phyloP scores from a whole-genome alignment of 805 yeast species.

The Metschnikowia koreensis region DNA sequence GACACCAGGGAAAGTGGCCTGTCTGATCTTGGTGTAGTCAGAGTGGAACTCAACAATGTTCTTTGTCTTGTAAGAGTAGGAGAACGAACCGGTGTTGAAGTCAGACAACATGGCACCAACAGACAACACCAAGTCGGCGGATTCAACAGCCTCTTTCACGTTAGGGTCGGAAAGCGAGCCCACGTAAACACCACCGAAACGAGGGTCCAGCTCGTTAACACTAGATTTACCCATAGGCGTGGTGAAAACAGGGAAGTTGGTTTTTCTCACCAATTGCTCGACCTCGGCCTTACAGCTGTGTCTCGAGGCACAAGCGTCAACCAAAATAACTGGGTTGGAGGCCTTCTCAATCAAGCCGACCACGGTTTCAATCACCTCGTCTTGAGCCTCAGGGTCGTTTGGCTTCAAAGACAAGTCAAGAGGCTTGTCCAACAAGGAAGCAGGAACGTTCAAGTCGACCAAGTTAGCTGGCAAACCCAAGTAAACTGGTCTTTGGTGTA shows the following conservation, averaged over 20 bases:
- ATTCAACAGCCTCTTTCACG: constrained; percentile 69
- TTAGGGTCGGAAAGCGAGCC: constrained; percentile 77
- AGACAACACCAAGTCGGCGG: constrained; percentile 71
- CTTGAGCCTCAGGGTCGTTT: constrained; percentile 61
- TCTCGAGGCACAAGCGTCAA: constrained; percentile 85
- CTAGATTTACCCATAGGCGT: constrained; percentile 91
- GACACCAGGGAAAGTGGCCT: constrained; percentile 69
- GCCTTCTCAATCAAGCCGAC: constrained; percentile 54
- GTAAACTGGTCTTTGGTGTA: constrained; percentile 78
- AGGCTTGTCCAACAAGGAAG: constrained; percentile 57
- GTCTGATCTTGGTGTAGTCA: constrained; percentile 66
- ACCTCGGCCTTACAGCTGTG: constrained; percentile 69
- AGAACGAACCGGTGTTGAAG: constrained; percentile 87
- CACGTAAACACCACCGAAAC: constrained; percentile 79
- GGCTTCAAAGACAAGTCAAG: constrained; percentile 57
- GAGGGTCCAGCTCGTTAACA: constrained; percentile 57
- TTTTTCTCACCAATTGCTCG: constrained; percentile 55
- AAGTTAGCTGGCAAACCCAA: constrained; percentile 80
- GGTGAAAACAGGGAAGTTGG: constrained; percentile 78
- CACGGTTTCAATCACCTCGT: constrained; percentile 55
- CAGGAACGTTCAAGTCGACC: constrained; percentile 63
- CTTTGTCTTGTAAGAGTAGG: constrained; percentile 70
- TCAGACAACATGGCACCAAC: constrained; percentile 84
- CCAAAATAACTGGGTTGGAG: constrained; percentile 68
- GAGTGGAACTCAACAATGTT: constrained; percentile 79